Evolutionary conservation across 2,329 filamentous ascomycete genomes (phyloP).

Genomic region (Ophiognomonia clavigignenti-juglandacearum): DNA sequence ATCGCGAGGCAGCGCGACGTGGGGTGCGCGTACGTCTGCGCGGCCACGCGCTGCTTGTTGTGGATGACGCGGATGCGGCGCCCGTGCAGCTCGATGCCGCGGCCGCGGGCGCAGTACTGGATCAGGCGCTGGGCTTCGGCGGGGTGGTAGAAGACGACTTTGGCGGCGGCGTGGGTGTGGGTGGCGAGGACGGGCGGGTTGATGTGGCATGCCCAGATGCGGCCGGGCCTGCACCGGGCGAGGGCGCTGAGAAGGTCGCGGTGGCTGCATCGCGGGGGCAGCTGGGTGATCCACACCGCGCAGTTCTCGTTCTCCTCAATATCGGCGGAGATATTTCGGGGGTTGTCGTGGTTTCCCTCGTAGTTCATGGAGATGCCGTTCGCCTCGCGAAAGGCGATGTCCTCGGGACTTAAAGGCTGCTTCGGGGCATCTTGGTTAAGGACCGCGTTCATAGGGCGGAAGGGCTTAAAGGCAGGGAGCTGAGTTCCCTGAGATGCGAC

Average conservation of each 20-base stretch:
- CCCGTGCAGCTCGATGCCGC: neutral
- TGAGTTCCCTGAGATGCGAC: neutral
- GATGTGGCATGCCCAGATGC: slow-evolving; percentile 8
- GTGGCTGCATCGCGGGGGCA: slow-evolving; percentile 1
- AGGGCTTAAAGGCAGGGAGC: neutral
- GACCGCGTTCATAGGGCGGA: slow-evolving; percentile 5
- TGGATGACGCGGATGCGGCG: neutral
- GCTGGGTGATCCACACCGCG: slow-evolving; percentile 8
- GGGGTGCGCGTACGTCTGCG: neutral
- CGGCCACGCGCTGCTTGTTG: slow-evolving; percentile 3
- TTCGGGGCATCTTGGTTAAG: neutral
- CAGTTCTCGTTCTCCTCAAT: slow-evolving; percentile 10
- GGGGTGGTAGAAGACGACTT: slow-evolving; percentile 15
- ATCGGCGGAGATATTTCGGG: slow-evolving; percentile 10
- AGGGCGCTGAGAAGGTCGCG: neutral
- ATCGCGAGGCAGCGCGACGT: slow-evolving; percentile 6
- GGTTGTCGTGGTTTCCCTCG: slow-evolving; percentile 6
- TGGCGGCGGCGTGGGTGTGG: neutral
- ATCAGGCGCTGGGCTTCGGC: neutral
- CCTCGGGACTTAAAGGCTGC: neutral
- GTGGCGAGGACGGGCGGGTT: neutral
- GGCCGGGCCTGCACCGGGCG: neutral
- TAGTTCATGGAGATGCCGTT: slow-evolving; percentile 10
- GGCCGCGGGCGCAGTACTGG: neutral
- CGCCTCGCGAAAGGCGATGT: neutral